Percentiles rank a stretch among this genome's conserved stretches.
Conservation (phyloP, 2,329 filamentous ascomycete species). For the Hypoxylon sp. region DNA sequence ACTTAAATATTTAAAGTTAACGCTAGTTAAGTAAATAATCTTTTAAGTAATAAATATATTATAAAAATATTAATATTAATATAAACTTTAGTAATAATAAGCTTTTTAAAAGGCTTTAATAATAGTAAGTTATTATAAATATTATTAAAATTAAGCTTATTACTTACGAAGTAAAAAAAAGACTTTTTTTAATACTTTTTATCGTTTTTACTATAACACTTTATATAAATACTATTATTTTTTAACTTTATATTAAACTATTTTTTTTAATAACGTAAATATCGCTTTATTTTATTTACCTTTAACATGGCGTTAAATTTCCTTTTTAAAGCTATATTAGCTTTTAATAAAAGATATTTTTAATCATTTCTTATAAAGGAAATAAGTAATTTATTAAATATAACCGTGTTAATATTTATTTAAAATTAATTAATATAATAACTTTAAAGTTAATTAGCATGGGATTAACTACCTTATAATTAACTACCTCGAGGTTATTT, state of each 20-base stretch:
- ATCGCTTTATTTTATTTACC: not conserved
- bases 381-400: not conserved
- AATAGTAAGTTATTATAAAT: not conserved
- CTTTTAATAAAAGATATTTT: not conserved
- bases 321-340: not conserved
- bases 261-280: not conserved
- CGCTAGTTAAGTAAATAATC: not conserved
- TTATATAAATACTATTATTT: too few relatives aligned
- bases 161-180: not conserved
- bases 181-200: not conserved
- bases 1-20: conserved; percentile 9
- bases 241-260: conserved; percentile 10
- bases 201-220: conserved; percentile 8
- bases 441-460: too few relatives aligned
- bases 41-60: not conserved
- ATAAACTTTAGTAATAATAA: too few relatives aligned
- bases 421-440: conserved; percentile 1
- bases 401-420: not conserved
- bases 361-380: not conserved
- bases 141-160: conserved; percentile 7
- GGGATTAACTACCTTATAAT: too few relatives aligned
- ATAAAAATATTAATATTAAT: not conserved
- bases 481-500: too few relatives aligned
- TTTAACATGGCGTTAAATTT: not conserved
- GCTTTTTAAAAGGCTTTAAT: not conserved